These are phyloP conservation scores for Corynespora cassiicola DNA, from an alignment of 2,329 filamentous ascomycete genomes.

Conservation along the genomic window DNA sequence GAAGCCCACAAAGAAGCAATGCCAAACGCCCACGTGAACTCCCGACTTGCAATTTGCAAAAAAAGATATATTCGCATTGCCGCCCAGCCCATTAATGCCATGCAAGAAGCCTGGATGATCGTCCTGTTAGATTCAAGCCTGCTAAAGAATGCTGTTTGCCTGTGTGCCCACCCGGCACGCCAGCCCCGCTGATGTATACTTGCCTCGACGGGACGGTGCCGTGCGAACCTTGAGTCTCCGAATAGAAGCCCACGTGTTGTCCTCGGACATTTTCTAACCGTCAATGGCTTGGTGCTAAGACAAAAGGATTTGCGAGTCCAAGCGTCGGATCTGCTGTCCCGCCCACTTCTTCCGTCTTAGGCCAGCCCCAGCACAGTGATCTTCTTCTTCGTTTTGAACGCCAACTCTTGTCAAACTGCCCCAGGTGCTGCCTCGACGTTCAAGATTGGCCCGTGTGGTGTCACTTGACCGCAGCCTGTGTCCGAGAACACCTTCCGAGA, in stretches of 20 bases:
- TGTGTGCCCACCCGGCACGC: no score
- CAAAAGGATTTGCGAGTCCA: constrained; percentile 21
- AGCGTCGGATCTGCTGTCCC: constrained; percentile 19
- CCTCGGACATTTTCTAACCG: constrained; percentile 27
- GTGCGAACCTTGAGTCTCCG: constrained; percentile 17
- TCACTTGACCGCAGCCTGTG: constrained; percentile 13
- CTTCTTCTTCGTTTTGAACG: constrained; percentile 15
- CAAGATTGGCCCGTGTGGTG: constrained; percentile 18
- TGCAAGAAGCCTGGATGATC: no score
- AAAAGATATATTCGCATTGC: constrained; percentile 17
- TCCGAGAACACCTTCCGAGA: constrained; percentile 27
- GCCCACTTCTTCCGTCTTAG: constrained; percentile 13
- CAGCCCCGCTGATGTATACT: constrained; percentile 16
- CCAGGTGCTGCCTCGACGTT: constrained; percentile 23
- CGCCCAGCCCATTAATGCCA: constrained; percentile 14
- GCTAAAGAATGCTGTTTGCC: not conserved
- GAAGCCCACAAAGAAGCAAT: no score
- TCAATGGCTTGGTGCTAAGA: constrained; percentile 18
- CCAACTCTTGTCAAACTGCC: constrained; percentile 18
- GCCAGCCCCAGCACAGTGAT: constrained; percentile 8
- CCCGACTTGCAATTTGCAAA: no score
- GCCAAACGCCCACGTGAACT: constrained; percentile 16
- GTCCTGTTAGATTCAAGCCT: not conserved
- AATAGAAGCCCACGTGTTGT: constrained; percentile 23
- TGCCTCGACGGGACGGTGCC: constrained; percentile 16